Evolutionary conservation across 371 early-diverging fungal species (phyloP), one percentile per base, ranked within the genome.

Genomic region (Apophysomyces elegans): DNA sequence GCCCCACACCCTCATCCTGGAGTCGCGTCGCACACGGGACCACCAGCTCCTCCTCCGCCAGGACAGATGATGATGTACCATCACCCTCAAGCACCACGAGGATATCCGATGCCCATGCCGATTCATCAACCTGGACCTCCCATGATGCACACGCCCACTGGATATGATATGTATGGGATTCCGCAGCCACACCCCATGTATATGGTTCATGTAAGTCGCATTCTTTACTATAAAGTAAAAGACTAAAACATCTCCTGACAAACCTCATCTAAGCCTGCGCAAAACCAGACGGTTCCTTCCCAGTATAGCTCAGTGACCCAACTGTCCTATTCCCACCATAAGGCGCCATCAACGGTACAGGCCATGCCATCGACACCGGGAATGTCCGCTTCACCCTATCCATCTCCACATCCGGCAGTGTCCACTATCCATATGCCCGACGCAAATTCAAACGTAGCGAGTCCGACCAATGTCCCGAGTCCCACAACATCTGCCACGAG

Each of bases 151-250:
- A 26, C 63, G 39, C 61, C 66, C 62, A 61, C 70, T 9, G 59
- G 65, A 32, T 80, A 77, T 62, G 80, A 80, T 35, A 62, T 80
- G 69, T 80, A 80, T 69, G 69, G 70, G 38, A 66, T 75, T 58
- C 67, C 67, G 16, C 74, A 69, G 14, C 72, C 65, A n/a, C 70
- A 64, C 7, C 77, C 70, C 9, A 73, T 76, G 73, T 78, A 77
- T 62, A 75, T 78, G 73, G 37, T 70, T 37, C 76, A 76, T 54
- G 74, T 74, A 68, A 67, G 68, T 65, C 38, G 18, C 67, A 43
- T 1, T 13, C 16, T 26, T 26, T 26, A 64, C 44, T 62, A 41
- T 39, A 56, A 41, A 21, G 21, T 18, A 21, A 21, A n/a, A 32
- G 37, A 39, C 41, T 26, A 26, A 26, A 26, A 26, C 1, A 26